A percentile compares a stretch with the other conserved stretches of the same genome.
phyloP scores from a whole-genome alignment of 345 rosid species.

The Dovyalis caffra region DNA sequence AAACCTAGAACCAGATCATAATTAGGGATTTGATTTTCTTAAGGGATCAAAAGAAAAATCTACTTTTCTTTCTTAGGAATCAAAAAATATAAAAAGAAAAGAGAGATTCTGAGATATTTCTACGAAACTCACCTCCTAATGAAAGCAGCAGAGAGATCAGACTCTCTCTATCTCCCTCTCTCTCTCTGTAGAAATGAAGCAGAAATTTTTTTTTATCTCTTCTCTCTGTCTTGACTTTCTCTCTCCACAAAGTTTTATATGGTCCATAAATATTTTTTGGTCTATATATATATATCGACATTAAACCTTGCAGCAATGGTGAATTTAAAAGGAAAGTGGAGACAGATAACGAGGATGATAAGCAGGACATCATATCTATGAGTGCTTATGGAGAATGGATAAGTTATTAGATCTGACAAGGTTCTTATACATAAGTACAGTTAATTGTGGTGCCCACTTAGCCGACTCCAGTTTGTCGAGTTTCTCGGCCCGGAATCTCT shows the following conservation, averaged over 20 bases:
- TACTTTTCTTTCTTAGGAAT: conserved; percentile 22
- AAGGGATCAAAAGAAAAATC: background rate
- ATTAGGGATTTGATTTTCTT: background rate
- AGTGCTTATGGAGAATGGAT: background rate
- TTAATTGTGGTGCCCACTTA: conserved; percentile 30
- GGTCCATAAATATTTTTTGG: conserved; percentile 19
- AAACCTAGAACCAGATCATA: background rate
- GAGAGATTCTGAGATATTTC: conserved; percentile 24
- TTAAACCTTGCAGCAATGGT: conserved; percentile 43
- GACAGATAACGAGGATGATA: conserved; percentile 54
- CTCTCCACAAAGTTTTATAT: conserved; percentile 16
- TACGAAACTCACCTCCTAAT: conserved; percentile 38
- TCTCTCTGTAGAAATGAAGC: conserved; percentile 23
- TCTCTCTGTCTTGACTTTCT: conserved; percentile 20
- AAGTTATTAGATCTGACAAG: fast-evolving
- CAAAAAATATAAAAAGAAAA: conserved; percentile 19
- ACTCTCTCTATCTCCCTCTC: conserved; percentile 23
- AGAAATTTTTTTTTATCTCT: background rate
- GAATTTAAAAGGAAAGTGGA: conserved; percentile 45
- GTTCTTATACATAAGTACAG: conserved; percentile 3
- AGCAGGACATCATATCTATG: too few species aligned
- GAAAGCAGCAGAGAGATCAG: conserved; percentile 28
- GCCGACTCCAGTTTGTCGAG: conserved; percentile 71
- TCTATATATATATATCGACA: conserved; percentile 25
- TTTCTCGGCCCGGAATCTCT: conserved; percentile 73